Evolutionary conservation across 441 rosid genomes (phyloP), one percentile per base, ranked within the genome.

Genomic region (Euphorbia schlechtendalii): DNA sequence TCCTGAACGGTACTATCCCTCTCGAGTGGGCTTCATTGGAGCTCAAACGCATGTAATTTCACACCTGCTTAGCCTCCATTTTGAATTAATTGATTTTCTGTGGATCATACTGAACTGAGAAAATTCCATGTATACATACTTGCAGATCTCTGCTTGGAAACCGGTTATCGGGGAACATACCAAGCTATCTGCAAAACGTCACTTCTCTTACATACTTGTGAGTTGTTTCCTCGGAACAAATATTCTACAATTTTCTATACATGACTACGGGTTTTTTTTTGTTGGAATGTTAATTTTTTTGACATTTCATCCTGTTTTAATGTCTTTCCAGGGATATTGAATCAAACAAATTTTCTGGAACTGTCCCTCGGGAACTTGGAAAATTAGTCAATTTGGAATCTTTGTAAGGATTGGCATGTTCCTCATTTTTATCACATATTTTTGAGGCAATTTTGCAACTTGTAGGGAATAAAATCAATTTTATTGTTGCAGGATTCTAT

Each of bases 1-100:
- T 69, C 62, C 82, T 87, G 7, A 64, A 21, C 73, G 96, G 94
- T 58, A 66, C 86, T 43, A 80, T 89, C 59, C 92, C 96, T 41
- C 72, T 21, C 20, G 82, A 85, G 76, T 89, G 89, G 94, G 76
- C 81, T 18, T 78, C 86, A 2, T 30, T 78, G 67, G 73, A 65
- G 43, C 75, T 85, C 12, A 81, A 65, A 45, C 74, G 0, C 14
- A 64, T 61, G 66, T 41, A 21, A 67, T 57, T 34, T 32, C 5
- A 4, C 41, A 4, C 11, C 41, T 38, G 11, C 8, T 38, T 38
- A 38, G 6, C 41, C 11, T 1, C 41, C 6, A 5, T 38, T 38
- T 38, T 8, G 8, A 38, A 8, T 38, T 38, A 38, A 38, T 38
- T 3, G 41, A 38, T 4, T 38, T 38, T 8, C 6, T 5, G 34